Evolutionary conservation across 2,329 filamentous ascomycete species (phyloP), one percentile per base, ranked within the genome.

Genomic region (Hypoxylon sp.): DNA sequence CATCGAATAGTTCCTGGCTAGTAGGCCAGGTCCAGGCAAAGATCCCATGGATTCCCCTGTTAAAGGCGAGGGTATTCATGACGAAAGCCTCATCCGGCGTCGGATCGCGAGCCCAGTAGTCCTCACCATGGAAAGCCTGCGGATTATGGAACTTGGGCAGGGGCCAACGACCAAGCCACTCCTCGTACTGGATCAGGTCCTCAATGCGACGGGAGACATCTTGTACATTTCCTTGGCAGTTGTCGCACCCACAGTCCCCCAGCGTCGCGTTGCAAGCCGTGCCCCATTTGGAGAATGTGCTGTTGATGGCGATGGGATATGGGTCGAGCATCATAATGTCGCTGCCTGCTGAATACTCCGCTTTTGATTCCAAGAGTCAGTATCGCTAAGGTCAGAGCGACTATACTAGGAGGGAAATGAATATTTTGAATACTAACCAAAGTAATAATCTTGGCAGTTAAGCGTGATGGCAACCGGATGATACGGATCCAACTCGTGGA

Each of bases 371-470:
- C n/a, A n/a, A n/a, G n/a, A n/a, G n/a, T n/a, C n/a, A n/a, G n/a
- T n/a, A n/a, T n/a, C n/a, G n/a, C n/a, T n/a, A n/a, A n/a, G n/a
- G n/a, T n/a, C n/a, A n/a, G n/a, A n/a, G n/a, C n/a, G n/a, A n/a
- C n/a, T n/a, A n/a, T n/a, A n/a, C n/a, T n/a, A n/a, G n/a, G n/a
- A n/a, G n/a, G n/a, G n/a, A n/a, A n/a, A n/a, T 0, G 76, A 71
- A 69, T 87, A 86, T 8, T 77, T 67, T 0, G 76, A 71, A 69
- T 87, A 86, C 8, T 77, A 67, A 2, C 69, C 67, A 63, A 82
- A 86, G 67, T 84, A 78, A 68, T 82, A 86, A 68, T 86, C 78
- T 45, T 77, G 74, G 71, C 83, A 86, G 69, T 86, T 86, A 32
- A 87, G 74, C 1, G 78, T 78, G 3, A 85, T 70, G 1, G 78